Evolutionary conservation across 1,139 yeast species (phyloP).

Genomic region (Saccharomyces hybrid): DNA sequence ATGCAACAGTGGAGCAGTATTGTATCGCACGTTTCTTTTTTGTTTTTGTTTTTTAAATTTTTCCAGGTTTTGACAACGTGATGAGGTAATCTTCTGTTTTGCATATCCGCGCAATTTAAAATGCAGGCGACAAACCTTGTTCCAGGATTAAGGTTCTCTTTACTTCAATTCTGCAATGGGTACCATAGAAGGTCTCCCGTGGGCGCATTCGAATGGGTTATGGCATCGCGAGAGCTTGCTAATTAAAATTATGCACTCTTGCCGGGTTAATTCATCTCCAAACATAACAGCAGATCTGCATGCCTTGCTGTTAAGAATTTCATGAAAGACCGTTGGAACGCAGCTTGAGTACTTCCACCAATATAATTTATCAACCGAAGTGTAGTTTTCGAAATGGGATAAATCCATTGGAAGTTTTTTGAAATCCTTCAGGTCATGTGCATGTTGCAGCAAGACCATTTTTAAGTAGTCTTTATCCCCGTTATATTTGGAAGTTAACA

Average conservation of each 20-base stretch:
- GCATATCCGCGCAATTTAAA: not conserved
- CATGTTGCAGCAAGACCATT: constrained; percentile 37
- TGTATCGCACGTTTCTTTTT: not conserved
- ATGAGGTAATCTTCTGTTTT: not conserved
- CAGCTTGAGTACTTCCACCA: constrained; percentile 33
- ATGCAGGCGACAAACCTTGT: not conserved
- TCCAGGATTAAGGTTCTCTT: not conserved
- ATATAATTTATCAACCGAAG: not conserved
- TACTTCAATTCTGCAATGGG: constrained; percentile 39
- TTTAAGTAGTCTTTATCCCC: constrained; percentile 30
- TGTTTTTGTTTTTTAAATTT: not conserved
- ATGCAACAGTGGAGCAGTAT: not conserved
- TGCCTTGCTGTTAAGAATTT: constrained; percentile 52
- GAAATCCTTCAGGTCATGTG: constrained; percentile 34
- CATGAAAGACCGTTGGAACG: constrained; percentile 45
- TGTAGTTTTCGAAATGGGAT: not conserved
- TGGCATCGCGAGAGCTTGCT: constrained; percentile 40
- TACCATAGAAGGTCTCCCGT: constrained; percentile 70
- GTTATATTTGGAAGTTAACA: constrained; percentile 32
- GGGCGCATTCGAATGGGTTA: constrained; percentile 76
- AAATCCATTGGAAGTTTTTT: constrained; percentile 1
- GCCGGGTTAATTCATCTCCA: constrained; percentile 44
- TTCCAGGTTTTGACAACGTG: not conserved
- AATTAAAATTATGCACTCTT: constrained; percentile 43
- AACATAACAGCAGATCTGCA: constrained; percentile 70